Evolutionary conservation across 139 green algal genomes (phyloP).

Genomic region (Tetradesmus obliquus): DNA sequence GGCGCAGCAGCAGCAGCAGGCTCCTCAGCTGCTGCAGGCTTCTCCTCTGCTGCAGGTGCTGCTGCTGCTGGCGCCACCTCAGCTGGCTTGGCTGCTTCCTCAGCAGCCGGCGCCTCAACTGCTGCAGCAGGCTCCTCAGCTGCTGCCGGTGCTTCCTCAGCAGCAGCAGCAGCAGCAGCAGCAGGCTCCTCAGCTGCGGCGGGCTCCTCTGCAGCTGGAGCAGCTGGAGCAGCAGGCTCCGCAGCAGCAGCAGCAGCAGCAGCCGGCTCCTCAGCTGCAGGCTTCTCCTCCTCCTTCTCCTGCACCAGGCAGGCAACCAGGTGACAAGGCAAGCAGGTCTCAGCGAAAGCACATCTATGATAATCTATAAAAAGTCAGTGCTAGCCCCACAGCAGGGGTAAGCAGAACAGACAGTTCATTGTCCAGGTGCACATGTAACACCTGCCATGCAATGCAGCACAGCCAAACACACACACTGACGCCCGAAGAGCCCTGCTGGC

Average conservation of each 20-base stretch:
- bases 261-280: neutral
- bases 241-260: neutral
- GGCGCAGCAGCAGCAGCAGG: neutral
- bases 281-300: neutral
- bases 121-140: conserved; percentile 20
- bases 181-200: neutral
- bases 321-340: neutral
- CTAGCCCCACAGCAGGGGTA: too few relatives aligned
- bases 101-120: neutral
- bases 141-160: neutral
- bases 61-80: neutral
- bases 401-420: too few relatives aligned
- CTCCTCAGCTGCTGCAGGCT: neutral
- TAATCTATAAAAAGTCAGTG: neutral
- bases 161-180: neutral
- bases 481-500: neutral
- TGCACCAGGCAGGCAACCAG: neutral
- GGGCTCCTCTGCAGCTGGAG: neutral
- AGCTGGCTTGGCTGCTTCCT: neutral
- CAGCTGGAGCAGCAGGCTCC: neutral
- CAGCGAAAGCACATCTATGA: neutral
- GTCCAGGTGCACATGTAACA: neutral
- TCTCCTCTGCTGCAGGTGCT: too few relatives aligned
- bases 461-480: neutral
- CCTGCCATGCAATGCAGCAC: neutral